Evolutionary conservation across 306 rosid genomes (phyloP).

Genomic region (Delonix regia): DNA sequence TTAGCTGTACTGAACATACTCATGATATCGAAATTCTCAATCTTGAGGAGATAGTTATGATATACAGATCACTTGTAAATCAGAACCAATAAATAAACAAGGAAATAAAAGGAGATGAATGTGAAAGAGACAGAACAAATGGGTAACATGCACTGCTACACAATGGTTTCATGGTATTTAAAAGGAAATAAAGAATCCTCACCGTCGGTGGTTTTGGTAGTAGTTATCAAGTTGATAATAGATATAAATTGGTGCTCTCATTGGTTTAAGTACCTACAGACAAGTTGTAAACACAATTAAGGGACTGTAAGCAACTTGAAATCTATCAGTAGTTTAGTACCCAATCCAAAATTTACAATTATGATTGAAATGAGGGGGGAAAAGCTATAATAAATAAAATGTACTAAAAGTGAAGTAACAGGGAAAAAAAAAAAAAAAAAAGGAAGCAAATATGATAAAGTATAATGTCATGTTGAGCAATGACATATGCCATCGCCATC

Average conservation of each 20-base stretch:
- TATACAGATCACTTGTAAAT: slow-evolving; percentile 4
- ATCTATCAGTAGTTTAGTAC: not conserved
- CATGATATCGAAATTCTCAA: slow-evolving; percentile 5
- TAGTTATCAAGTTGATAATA: slow-evolving; percentile 95
- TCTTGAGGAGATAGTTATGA: not conserved
- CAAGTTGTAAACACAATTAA: slow-evolving; percentile 33
- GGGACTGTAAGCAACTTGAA: slow-evolving; percentile 25
- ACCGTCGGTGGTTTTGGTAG: slow-evolving; percentile 97
- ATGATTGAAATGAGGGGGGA: slow-evolving; percentile 5
- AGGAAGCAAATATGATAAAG: slow-evolving; percentile 17
- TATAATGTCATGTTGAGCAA: slow-evolving; percentile 22
- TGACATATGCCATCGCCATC: slow-evolving; percentile 10
- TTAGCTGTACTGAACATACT: slow-evolving; percentile 21
- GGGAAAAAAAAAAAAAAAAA: not conserved
- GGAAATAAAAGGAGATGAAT: slow-evolving; percentile 5
- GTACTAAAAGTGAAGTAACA: slow-evolving; percentile 13
- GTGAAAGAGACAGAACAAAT: slow-evolving; percentile 28
- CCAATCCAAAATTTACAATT: slow-evolving; percentile 26
- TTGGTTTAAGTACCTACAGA: slow-evolving; percentile 69
- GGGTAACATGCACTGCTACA: not conserved
- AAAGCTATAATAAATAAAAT: slow-evolving; percentile 3
- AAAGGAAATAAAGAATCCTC: slow-evolving; percentile 39
- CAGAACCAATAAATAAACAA: not conserved
- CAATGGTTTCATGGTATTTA: slow-evolving; percentile 15
- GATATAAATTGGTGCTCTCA: slow-evolving; percentile 88